These are phyloP conservation scores for Metschnikowia cubensis DNA, from an alignment of 805 yeast genomes.

Conservation along the genomic window DNA sequence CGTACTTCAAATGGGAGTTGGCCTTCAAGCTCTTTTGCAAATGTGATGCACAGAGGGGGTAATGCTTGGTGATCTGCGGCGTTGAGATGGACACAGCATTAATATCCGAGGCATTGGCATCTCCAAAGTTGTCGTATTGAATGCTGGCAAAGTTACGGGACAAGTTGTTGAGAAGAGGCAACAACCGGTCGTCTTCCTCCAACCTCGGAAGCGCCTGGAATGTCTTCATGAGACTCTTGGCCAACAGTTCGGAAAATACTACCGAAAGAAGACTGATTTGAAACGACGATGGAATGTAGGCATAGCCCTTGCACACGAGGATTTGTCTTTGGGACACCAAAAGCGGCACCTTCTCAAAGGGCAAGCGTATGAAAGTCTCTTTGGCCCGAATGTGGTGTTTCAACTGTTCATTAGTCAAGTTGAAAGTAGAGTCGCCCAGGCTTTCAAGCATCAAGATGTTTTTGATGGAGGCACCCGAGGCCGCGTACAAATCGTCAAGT, in stretches of 20 bases:
- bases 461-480: conserved; percentile 46
- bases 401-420: conserved; percentile 47
- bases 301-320: conserved; percentile 62
- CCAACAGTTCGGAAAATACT: conserved; percentile 59
- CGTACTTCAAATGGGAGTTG: conserved; percentile 72
- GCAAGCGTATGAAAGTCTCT: conserved; percentile 76
- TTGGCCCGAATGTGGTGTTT: conserved; percentile 44
- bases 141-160: conserved; percentile 47
- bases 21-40: conserved; percentile 58
- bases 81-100: conserved; percentile 59
- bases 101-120: conserved; percentile 40
- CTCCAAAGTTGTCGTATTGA: conserved; percentile 53
- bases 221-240: conserved; percentile 55
- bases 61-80: conserved; percentile 53
- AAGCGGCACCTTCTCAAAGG: conserved; percentile 81
- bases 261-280: conserved; percentile 67
- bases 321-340: conserved; percentile 72
- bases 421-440: conserved; percentile 23
- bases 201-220: conserved; percentile 76
- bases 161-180: conserved; percentile 78
- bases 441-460: conserved; percentile 32
- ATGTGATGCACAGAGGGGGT: conserved; percentile 77
- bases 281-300: conserved; percentile 78
- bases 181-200: conserved; percentile 86
- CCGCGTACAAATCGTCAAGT: conserved; percentile 48